Evolutionary conservation across 495 filamentous ascomycete species (phyloP), one percentile per base, ranked within the genome.

Genomic region (Penicillium egyptiacum): DNA sequence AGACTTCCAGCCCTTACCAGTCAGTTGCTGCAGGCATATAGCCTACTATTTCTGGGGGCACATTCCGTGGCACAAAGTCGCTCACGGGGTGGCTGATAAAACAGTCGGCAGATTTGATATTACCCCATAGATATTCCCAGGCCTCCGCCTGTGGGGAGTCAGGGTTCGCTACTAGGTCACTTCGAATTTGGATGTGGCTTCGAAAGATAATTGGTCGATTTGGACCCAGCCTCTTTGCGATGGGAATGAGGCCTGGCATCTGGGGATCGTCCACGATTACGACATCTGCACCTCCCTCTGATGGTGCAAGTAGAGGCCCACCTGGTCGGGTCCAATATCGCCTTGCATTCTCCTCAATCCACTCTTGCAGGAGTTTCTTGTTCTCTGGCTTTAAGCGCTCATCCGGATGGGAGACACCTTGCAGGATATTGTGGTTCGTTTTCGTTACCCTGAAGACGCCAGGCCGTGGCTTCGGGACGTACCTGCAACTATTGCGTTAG

Each of bases 391-490:
- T 81, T 17, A 94, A 75, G 10, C 84, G 81, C 50, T 88, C 81
- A 1, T 79, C 77, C 0, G 83, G 82, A 25, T 79, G 72, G 30
- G 84, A 82, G 23, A 93, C 89, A 19, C 91, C 91, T 75, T 96
- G 91, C 3, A 96, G 84, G 63, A 94, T 94, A 67, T 96, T 96
- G 80, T 96, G 91, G 61, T 91, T 89, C 46, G 86, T 92, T 72
- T 96, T 96, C 53, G 91, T 96, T 56, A 91, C 87, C 33, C 89
- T 83, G 71, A 95, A 96, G 16, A 93, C 88, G 17, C 87, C 88
- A 0, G 90, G 90, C 33, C 86, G 86, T 17, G 91, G 91, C 65
- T 91, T 92, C 5, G 91, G 91, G 3, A 95, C 91, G 62, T 83
- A 86, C 81, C 81, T 85, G 14, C 14, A 11, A 23, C 6, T 0